Evolutionary conservation across 2,329 filamentous ascomycete genomes (phyloP).

Genomic region (Drechslera avenae): DNA sequence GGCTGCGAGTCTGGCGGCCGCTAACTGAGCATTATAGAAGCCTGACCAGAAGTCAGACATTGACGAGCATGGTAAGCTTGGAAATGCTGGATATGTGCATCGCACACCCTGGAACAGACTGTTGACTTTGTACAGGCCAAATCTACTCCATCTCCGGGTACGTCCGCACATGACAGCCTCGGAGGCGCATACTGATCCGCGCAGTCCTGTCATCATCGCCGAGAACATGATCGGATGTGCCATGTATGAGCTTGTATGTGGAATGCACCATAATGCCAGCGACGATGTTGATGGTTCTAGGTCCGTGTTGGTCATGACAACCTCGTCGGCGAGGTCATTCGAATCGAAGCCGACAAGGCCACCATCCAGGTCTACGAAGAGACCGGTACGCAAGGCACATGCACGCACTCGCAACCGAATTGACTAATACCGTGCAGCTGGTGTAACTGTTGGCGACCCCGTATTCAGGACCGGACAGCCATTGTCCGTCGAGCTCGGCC

Average conservation of each 20-base stretch:
- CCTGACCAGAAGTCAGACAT: slow-evolving; percentile 52
- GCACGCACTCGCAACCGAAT: not conserved
- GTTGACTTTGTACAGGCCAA: slow-evolving; percentile 52
- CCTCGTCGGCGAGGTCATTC: slow-evolving; percentile 96
- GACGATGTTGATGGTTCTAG: slow-evolving; percentile 51
- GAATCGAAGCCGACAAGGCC: slow-evolving; percentile 92
- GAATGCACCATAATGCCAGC: not conserved
- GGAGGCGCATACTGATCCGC: slow-evolving; percentile 32
- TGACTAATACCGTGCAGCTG: slow-evolving; percentile 64
- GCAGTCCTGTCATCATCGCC: slow-evolving; percentile 86
- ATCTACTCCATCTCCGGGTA: slow-evolving; percentile 75
- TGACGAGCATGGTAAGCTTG: slow-evolving; percentile 61
- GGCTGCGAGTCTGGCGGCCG: slow-evolving; percentile 12
- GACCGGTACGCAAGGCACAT: slow-evolving; percentile 68
- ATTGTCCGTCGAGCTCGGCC: slow-evolving; percentile 94
- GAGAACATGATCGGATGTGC: slow-evolving; percentile 99
- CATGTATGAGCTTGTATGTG: slow-evolving; percentile 95
- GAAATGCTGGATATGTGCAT: not conserved
- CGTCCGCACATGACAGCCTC: slow-evolving; percentile 30
- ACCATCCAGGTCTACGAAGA: slow-evolving; percentile 99
- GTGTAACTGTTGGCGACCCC: slow-evolving; percentile 93
- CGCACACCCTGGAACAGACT: not conserved
- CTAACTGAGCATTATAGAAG: slow-evolving; percentile 37
- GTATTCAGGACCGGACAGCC: slow-evolving; percentile 91
- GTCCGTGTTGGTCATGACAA: slow-evolving; percentile 91